Evolutionary conservation across 2,329 filamentous ascomycete species (phyloP).

Genomic region (Thyridium curvatum): DNA sequence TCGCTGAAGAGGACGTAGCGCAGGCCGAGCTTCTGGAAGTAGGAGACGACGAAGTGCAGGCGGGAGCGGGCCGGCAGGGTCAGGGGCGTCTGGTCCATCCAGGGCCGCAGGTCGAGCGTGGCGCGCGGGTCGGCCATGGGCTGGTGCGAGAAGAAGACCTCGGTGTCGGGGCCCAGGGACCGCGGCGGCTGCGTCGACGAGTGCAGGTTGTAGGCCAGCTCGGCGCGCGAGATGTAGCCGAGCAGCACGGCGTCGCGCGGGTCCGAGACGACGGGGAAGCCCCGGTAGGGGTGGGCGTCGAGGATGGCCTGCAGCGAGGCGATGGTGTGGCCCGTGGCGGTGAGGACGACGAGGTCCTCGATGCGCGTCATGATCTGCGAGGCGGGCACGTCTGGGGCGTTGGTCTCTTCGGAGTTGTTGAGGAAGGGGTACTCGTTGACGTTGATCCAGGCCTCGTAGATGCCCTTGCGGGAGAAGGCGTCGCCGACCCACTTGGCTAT

Average conservation of each 20-base stretch:
- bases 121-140: constrained; percentile 70
- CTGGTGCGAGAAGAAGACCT: constrained; percentile 80
- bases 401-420: constrained; percentile 74
- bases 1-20: constrained; percentile 86
- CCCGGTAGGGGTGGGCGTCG: constrained; percentile 69
- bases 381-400: constrained; percentile 79
- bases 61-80: constrained; percentile 72
- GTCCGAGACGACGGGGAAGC: constrained; percentile 85
- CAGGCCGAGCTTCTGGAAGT: constrained; percentile 92
- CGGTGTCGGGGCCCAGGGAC: constrained; percentile 61
- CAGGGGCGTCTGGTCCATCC: constrained; percentile 98
- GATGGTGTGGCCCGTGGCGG: constrained; percentile 83
- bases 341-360: constrained; percentile 84
- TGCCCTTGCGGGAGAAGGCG: constrained; percentile 84
- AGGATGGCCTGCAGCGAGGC: constrained; percentile 66
- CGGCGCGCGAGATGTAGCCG: constrained; percentile 89
- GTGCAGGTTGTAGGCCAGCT: constrained; percentile 75
- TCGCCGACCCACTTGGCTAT: constrained; percentile 97
- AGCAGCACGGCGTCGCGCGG: constrained; percentile 71
- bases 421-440: constrained; percentile 94
- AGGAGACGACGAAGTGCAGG: constrained; percentile 79
- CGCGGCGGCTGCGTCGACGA: constrained; percentile 50
- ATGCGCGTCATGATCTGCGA: constrained; percentile 86
- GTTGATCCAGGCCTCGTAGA: constrained; percentile 97
- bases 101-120: constrained; percentile 83